Evolutionary conservation across 208 protist genomes (phyloP), one percentile per base, ranked within the genome.

Genomic region (Vickermania ingenoplastis): DNA sequence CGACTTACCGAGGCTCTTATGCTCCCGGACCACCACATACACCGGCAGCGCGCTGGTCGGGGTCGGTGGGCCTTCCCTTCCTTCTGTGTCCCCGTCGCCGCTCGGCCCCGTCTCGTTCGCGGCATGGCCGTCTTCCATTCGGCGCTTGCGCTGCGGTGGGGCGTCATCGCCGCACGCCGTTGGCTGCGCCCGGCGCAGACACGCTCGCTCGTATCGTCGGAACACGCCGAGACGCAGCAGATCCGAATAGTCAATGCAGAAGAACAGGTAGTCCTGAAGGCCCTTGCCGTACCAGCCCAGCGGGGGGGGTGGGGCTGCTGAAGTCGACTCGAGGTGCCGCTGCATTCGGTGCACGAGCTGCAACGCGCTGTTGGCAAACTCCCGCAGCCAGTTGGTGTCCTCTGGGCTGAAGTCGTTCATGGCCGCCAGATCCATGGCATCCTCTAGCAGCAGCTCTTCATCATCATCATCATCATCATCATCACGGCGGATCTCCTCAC

Each of bases 221-320:
- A 91, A 91, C 48, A 86, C 67, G 22, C 56, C 73, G 67, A 83
- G 70, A 22, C 77, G 65, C 13, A 61, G 53, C 11, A 89, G 62
- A 65, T 92, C 85, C 26, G 41, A 31, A 27, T 83, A 88, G 58
- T 89, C 77, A 31, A 89, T 87, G 63, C 85, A 92, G 65, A 92
- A 92, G 23, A 81, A 71, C 55, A 88, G 60, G 65, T 78, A 61
- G 4, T 60, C 26, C 0, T 70, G 55, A 14, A 86, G 57, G 24
- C 57, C 62, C 2, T 52, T 48, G 5, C 36, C 45, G n/a, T n/a
- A n/a, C n/a, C n/a, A n/a, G n/a, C n/a, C n/a, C n/a, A n/a, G n/a
- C n/a, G n/a, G n/a, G n/a, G n/a, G n/a, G 7, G 36, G 36, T n/a
- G 11, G 11, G 36, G 11, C 17, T 17, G 7, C 11, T 17, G 36